Evolutionary conservation across 2,329 filamentous ascomycete species (phyloP).

Genomic region (Didymosphaeria variabile): DNA sequence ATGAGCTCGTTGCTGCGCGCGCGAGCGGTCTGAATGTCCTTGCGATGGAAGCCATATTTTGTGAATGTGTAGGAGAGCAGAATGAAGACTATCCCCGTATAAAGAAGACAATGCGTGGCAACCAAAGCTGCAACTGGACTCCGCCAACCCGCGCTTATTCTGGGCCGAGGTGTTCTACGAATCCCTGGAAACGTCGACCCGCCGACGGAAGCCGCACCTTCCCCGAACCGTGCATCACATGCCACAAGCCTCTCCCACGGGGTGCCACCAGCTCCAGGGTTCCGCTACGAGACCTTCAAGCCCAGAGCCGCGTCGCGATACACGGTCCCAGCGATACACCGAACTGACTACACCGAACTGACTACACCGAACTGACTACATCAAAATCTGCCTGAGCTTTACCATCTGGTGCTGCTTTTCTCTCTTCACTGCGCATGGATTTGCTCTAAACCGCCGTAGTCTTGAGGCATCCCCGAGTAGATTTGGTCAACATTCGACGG

Average conservation of each 20-base stretch:
- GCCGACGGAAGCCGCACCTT: conserved; percentile 20
- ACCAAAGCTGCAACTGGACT: neutral
- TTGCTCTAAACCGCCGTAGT: too few species aligned
- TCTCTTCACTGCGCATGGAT: too few species aligned
- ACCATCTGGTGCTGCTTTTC: too few species aligned
- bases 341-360: neutral
- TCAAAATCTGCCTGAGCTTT: neutral
- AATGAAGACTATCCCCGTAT: conserved; percentile 11
- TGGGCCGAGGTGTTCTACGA: conserved; percentile 23
- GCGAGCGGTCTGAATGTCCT: conserved; percentile 42
- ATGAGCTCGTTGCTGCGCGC: conserved; percentile 39
- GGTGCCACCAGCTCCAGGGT: too few species aligned
- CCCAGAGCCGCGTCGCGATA: neutral
- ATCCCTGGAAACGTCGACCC: conserved; percentile 17
- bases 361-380: neutral
- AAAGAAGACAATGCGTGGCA: conserved; percentile 7
- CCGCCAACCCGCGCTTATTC: conserved; percentile 6
- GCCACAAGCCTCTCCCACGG: neutral
- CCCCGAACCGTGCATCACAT: conserved; percentile 21
- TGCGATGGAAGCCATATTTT: conserved; percentile 43
- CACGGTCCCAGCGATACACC: neutral
- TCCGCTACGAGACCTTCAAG: too few species aligned
- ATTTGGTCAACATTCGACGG: too few species aligned
- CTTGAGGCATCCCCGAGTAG: too few species aligned
- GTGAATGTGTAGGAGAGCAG: conserved; percentile 9